Conservation (phyloP, 2,329 filamentous ascomycete genomes). For the Paracamarosporium sp. region DNA sequence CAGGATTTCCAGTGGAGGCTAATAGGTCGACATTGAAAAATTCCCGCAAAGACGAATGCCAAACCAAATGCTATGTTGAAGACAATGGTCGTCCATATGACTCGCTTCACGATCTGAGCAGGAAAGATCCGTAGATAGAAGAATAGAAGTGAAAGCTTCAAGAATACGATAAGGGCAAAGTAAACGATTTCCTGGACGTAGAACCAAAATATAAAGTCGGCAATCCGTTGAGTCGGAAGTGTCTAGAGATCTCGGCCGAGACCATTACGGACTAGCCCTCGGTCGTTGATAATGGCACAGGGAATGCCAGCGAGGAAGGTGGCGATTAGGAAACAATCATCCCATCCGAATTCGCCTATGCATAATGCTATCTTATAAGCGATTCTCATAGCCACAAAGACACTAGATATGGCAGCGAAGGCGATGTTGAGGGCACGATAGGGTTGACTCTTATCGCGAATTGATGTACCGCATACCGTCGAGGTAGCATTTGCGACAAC, state of each 20-base stretch:
- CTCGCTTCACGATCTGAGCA: conserved; percentile 22
- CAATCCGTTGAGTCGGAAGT: conserved; percentile 50
- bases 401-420: not conserved
- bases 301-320: conserved; percentile 30
- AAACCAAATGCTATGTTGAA: conserved; percentile 35
- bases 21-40: conserved; percentile 47
- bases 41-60: conserved; percentile 25
- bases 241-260: conserved; percentile 63
- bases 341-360: no score
- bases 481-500: no score
- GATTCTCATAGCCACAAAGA: not conserved
- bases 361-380: no score
- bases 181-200: conserved; percentile 46
- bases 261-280: conserved; percentile 40
- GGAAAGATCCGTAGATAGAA: conserved; percentile 44
- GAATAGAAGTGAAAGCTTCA: not conserved
- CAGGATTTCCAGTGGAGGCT: conserved; percentile 43
- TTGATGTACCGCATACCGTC: no score
- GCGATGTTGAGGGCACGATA: no score
- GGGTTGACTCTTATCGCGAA: no score
- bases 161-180: conserved; percentile 23
- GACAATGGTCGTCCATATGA: conserved; percentile 32
- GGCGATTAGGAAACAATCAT: conserved; percentile 45
- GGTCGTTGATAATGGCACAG: conserved; percentile 34
- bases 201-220: conserved; percentile 49